Conservation (phyloP, 805 yeast genomes). For the Suhomyces vadensis region DNA sequence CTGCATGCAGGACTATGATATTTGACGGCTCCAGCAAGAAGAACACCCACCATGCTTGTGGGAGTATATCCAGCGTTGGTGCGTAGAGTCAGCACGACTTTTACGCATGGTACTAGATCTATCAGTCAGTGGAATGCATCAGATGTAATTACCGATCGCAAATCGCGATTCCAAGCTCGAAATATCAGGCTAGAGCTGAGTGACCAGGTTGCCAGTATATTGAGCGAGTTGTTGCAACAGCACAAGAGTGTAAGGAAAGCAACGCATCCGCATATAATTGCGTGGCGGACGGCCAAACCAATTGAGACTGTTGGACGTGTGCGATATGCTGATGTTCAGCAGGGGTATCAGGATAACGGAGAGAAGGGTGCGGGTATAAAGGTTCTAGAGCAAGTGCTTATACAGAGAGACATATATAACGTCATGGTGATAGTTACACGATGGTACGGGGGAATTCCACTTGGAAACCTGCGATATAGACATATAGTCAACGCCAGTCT, state of each 20-base stretch:
- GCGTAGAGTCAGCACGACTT: no score
- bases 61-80: neutral
- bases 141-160: conserved; percentile 42
- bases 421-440: conserved; percentile 68
- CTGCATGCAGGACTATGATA: conserved; percentile 4
- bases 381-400: conserved; percentile 52
- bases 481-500: conserved; percentile 60
- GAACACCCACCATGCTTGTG: neutral
- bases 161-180: conserved; percentile 70
- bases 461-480: conserved; percentile 72
- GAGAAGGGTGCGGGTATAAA: conserved; percentile 74
- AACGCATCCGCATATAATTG: conserved; percentile 71
- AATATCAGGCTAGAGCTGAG: conserved; percentile 42
- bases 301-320: neutral
- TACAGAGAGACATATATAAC: conserved; percentile 49
- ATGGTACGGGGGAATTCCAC: conserved; percentile 80
- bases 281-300: conserved; percentile 55
- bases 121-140: conserved; percentile 32
- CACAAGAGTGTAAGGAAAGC: conserved; percentile 55
- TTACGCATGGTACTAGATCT: no score
- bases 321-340: conserved; percentile 36
- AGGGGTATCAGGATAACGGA: conserved; percentile 69
- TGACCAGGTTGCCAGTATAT: conserved; percentile 43
- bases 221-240: conserved; percentile 42
- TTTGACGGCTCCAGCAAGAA: neutral